Conservation (phyloP, 2,329 filamentous ascomycete genomes). For the Penicillium brevicompactum region DNA sequence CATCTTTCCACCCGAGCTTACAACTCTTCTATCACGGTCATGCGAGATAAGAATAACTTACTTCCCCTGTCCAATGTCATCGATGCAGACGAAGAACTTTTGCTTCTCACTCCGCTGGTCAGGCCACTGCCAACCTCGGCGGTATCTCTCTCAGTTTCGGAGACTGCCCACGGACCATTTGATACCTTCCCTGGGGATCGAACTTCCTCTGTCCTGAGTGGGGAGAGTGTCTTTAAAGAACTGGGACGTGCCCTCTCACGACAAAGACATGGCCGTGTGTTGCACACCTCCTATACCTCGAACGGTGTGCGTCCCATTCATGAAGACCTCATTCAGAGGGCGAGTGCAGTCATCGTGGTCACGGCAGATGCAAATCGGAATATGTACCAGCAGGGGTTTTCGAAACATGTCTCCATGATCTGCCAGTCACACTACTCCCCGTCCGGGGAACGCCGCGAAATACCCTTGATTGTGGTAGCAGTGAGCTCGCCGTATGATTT, state of each 20-base stretch:
- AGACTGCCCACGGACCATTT: constrained; percentile 49
- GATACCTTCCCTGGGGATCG: constrained; percentile 60
- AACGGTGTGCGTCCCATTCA: constrained; percentile 91
- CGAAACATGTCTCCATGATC: constrained; percentile 95
- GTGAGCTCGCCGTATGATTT: constrained; percentile 98
- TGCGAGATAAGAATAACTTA: constrained; percentile 82
- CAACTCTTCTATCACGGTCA: constrained; percentile 88
- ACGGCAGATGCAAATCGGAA: constrained; percentile 95
- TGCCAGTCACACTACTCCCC: constrained; percentile 56
- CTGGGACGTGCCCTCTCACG: constrained; percentile 85
- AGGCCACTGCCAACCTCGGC: constrained; percentile 91
- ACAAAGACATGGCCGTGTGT: constrained; percentile 78
- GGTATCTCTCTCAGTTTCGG: constrained; percentile 68
- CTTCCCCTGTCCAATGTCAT: constrained; percentile 81
- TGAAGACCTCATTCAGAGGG: constrained; percentile 86
- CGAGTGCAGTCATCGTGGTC: constrained; percentile 83
- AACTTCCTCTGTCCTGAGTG: constrained; percentile 75
- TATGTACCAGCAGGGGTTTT: constrained; percentile 89
- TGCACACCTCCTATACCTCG: constrained; percentile 93
- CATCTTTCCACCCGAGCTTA: constrained; percentile 83
- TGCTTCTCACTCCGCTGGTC: constrained; percentile 83
- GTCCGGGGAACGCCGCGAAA: constrained; percentile 58
- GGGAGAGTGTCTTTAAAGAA: constrained; percentile 89
- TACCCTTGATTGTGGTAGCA: constrained; percentile 85
- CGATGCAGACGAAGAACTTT: constrained; percentile 82